phyloP scores from a whole-genome alignment of 257 asterid genomes.

The Solanum peruvianum region DNA sequence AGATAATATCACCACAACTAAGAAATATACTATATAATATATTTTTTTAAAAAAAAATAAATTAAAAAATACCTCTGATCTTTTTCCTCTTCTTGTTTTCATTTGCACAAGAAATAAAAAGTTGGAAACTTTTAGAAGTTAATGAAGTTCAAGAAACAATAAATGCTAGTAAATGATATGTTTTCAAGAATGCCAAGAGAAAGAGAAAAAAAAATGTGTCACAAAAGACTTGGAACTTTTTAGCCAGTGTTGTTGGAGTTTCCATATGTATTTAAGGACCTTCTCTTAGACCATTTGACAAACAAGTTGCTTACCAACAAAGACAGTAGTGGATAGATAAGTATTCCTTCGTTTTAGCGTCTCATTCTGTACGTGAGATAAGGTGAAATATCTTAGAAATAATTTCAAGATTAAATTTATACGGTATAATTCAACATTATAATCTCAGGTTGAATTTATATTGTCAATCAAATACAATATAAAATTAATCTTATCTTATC shows the following conservation, averaged over 20 bases:
- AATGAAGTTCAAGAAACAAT: slow-evolving; percentile 1
- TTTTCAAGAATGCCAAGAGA: neutral
- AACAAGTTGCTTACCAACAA: neutral
- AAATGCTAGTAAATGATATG: neutral
- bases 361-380: neutral
- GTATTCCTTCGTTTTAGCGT: neutral
- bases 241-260: slow-evolving; percentile 10
- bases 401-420: neutral
- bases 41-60: neutral
- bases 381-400: neutral
- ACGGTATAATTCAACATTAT: rapidly evolving
- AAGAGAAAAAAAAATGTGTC: neutral
- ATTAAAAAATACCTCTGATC: slow-evolving; percentile 38
- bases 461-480: neutral
- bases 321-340: rapidly evolving
- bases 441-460: neutral
- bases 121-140: neutral
- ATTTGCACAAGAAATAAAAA: slow-evolving; percentile 12
- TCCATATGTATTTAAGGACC: slow-evolving; percentile 1
- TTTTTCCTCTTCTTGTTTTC: slow-evolving; percentile 43
- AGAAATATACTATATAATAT: neutral
- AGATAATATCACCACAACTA: neutral
- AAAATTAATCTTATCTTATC: neutral
- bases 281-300: neutral
- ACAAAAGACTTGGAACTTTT: neutral